A percentile compares a stretch with the other conserved stretches of the same genome.
phyloP scores from a whole-genome alignment of 345 rosid species.

The Viola odorata region DNA sequence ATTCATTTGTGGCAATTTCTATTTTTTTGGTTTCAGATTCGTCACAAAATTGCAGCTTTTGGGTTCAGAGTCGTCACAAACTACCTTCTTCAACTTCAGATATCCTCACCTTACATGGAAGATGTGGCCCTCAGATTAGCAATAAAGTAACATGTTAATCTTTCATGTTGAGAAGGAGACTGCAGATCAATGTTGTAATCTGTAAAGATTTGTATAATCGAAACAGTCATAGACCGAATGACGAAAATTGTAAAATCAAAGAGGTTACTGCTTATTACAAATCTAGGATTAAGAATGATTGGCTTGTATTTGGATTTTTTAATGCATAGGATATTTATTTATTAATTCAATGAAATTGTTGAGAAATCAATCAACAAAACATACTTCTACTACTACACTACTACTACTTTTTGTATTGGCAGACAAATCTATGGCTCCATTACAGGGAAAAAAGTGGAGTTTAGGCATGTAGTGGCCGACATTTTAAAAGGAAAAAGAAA shows the following conservation, averaged over 20 bases:
- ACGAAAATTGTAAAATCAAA: constrained; percentile 7
- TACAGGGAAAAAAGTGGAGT: neutral
- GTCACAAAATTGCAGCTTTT: constrained; percentile 2
- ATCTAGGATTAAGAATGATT: neutral
- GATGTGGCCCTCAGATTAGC: neutral
- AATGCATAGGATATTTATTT: neutral
- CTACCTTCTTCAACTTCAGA: neutral
- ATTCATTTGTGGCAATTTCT: no score
- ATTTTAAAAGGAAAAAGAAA: neutral
- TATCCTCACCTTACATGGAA: constrained; percentile 1
- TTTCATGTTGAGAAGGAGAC: constrained; percentile 10
- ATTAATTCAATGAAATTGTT: neutral
- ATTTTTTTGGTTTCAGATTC: neutral
- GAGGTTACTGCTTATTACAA: neutral
- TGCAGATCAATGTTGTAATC: constrained; percentile 8
- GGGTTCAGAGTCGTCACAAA: constrained; percentile 1
- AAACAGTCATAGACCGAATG: neutral
- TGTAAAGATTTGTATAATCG: constrained; percentile 22
- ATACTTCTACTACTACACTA: neutral
- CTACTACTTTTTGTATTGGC: neutral
- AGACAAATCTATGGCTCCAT: neutral
- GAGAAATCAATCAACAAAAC: constrained; percentile 12
- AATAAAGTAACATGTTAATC: neutral
- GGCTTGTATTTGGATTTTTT: neutral
- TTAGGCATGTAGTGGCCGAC: constrained; percentile 5